Base-by-base conservation (phyloP, 2,329 filamentous ascomycete genomes). In the Calonectria montana region DNA sequence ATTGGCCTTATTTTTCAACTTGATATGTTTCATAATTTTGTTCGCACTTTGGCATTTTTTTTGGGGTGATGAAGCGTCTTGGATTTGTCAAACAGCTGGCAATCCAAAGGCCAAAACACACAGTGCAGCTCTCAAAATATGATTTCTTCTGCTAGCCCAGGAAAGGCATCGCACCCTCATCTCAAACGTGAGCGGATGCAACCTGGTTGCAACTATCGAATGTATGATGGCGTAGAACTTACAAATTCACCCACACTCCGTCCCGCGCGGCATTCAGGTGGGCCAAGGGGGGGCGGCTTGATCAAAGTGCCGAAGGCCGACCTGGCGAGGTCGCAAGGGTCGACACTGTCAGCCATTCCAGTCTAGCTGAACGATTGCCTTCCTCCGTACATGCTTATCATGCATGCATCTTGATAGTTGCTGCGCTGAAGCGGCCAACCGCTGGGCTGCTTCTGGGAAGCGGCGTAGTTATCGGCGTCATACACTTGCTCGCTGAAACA, bases 271-370 rank as follows among this genome's bases (percentile, higher is more conserved):
- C 47, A 55, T 4, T 66, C 55, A 27, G 18, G n/a, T 48, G 35
- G 29, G 41, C 25, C 16, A 21, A 59, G 23, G 29, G 16, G 25
- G 21, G 41, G 16, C 63, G 63, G 64, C 47, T 12, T 65, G 31
- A 71, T 29, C 47, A 31, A 57, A 57, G 21, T 62, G 37, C 69
- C 69, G 69, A 71, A 71, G 37, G 35, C 69, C 69, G 64, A 64
- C 41, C 35, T 12, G 37, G 35, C 25, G 41, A 13, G 29, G 41
- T 70, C 16, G 35, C 23, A 47, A 43, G 25, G 37, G 35, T 35
- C 25, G 37, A 15, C 45, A 18, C 29, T 18, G 35, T n/a, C 16
- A 41, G 39, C 53, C 39, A 31, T 35, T 41, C 48, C 59, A 37
- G 45, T n/a, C 27, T 50, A 41, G 35, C 16, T 45, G 27, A 64